phyloP scores from a whole-genome alignment of 371 early-diverging fungal species.

The Umbelopsis sp. region DNA sequence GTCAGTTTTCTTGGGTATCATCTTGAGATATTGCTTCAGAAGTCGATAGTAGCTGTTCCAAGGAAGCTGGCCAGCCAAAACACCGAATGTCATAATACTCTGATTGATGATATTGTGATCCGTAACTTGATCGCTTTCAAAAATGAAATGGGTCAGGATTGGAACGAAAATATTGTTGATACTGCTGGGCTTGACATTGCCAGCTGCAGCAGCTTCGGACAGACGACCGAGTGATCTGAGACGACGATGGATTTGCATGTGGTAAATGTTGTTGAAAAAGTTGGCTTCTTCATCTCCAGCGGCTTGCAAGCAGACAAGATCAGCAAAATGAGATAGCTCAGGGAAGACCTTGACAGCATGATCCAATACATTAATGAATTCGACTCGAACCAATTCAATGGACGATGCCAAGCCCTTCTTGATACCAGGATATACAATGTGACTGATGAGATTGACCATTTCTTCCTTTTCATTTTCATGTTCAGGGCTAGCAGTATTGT shows the following conservation, averaged over 20 bases:
- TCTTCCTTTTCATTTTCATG: slow-evolving; percentile 43
- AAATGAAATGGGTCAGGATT: slow-evolving; percentile 81
- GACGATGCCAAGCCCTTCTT: slow-evolving; percentile 71
- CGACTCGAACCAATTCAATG: slow-evolving; percentile 68
- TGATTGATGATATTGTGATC: slow-evolving; percentile 84
- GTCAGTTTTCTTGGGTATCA: slow-evolving; percentile 62
- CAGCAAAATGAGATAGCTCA: slow-evolving; percentile 59
- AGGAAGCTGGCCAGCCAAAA: slow-evolving; percentile 66
- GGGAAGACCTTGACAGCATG: slow-evolving; percentile 67
- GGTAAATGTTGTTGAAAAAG: slow-evolving; percentile 91
- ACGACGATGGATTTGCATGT: slow-evolving; percentile 93
- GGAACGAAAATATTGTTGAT: slow-evolving; percentile 84
- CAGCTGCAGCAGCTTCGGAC: slow-evolving; percentile 53
- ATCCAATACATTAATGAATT: slow-evolving; percentile 71
- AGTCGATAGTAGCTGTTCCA: slow-evolving; percentile 86
- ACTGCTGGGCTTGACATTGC: slow-evolving; percentile 53
- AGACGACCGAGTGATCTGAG: slow-evolving; percentile 81
- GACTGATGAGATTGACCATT: slow-evolving; percentile 56
- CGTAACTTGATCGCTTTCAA: slow-evolving; percentile 67
- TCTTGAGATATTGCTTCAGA: slow-evolving; percentile 70
- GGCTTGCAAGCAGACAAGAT: slow-evolving; percentile 69
- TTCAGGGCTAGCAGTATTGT: slow-evolving; percentile 17
- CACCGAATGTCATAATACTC: slow-evolving; percentile 74
- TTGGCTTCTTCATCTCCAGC: slow-evolving; percentile 77
- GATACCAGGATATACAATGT: slow-evolving; percentile 75